Base-by-base conservation (phyloP, 148 eudicot species). In the Agrostemma githago region DNA sequence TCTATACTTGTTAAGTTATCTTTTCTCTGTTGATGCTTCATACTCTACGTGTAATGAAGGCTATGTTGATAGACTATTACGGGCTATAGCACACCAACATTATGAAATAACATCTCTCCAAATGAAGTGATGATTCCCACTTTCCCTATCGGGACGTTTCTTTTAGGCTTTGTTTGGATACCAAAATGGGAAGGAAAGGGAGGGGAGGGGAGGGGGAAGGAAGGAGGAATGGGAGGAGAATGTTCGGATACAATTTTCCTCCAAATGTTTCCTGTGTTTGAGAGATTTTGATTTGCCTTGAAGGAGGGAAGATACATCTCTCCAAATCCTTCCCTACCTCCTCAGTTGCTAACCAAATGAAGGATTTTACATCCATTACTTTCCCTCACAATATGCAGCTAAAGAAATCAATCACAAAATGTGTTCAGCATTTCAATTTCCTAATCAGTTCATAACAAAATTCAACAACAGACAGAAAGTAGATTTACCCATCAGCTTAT, bases 401-500 rank as follows among this genome's bases (percentile, higher is more conserved):
- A 70, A 48, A 26, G 12, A 70, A n/a, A 37, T 8, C 72, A 53
- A 21, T 69, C 60, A 69, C 59, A 21, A 46, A 20, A 20, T 38
- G 21, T 48, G 51, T 5, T 19, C 4, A 12, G 8, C 15, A 44
- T 44, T 74, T 48, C 21, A 20, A 5, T 59, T 48, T 39, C 79
- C 51, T 8, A 8, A 62, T 8, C 39, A 65, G 56, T 53, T 20
- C 21, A 48, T 20, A 11, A 3, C 19, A 38, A 21, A 70, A 21
- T 72, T 64, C 43, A 6, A 17, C 46, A 21, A 51, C 68, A 26
- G 53, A 20, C 60, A 62, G 43, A 6, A 70, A 66, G 58, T 46
- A 19, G 40, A 69, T 85, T 57, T 87, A 95, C 96, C 93, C 90
- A 88, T 86, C 15, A 95, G 87, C 79, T 86, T 86, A 80, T 82